These are phyloP conservation scores for Boletus rex-veris DNA, from an alignment of 768 basidiomycete genomes.

Conservation along the genomic window DNA sequence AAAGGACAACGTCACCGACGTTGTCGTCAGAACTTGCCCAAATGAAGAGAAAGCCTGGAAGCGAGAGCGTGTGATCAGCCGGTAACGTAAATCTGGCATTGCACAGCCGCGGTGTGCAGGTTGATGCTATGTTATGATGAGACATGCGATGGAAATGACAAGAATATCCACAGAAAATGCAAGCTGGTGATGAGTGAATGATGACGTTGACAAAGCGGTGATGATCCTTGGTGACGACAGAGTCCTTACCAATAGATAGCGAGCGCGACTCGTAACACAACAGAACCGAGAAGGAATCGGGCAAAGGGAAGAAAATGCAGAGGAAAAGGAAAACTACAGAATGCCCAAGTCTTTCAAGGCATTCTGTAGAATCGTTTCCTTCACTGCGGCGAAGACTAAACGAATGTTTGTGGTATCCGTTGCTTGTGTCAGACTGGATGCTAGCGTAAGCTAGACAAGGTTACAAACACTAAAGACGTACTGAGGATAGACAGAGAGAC, in stretches of 20 bases:
- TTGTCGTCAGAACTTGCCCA: background rate
- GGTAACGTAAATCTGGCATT: background rate
- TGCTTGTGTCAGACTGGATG: conserved; percentile 71
- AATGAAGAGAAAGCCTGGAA: background rate
- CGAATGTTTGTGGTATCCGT: conserved; percentile 84
- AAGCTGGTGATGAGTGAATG: conserved; percentile 8
- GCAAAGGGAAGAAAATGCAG: background rate
- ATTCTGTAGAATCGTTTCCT: conserved; percentile 91
- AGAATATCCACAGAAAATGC: conserved; percentile 32
- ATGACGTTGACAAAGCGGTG: background rate
- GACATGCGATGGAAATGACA: conserved; percentile 24
- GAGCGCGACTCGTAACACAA: conserved; percentile 13
- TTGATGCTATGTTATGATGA: conserved; percentile 29
- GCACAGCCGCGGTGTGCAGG: background rate
- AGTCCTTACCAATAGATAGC: conserved; percentile 28
- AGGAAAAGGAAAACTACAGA: conserved; percentile 38
- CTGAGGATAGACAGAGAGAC: conserved; percentile 90
- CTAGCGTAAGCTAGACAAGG: background rate
- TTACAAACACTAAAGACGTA: conserved; percentile 35
- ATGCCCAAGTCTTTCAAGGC: conserved; percentile 85
- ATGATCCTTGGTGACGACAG: background rate
- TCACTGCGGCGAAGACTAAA: conserved; percentile 82
- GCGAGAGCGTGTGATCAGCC: background rate
- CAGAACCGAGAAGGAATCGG: background rate
- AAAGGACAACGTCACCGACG: background rate